phyloP scores from a whole-genome alignment of 257 asterid species.

The Solanum etuberosum region DNA sequence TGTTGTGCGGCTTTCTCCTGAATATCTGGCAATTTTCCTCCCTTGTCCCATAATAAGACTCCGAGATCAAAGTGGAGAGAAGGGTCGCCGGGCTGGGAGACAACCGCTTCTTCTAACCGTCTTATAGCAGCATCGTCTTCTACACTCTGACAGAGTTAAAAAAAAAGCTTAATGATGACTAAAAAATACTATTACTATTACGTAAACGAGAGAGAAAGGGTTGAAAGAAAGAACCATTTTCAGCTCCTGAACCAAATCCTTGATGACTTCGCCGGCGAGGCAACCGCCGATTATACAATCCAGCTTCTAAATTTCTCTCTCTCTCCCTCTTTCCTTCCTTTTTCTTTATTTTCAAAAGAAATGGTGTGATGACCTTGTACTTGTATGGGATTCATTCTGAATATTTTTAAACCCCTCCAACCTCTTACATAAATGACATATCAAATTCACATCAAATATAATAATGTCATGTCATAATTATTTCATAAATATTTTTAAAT shows the following conservation, averaged over 20 bases:
- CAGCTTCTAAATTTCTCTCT: not conserved
- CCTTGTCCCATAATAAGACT: conserved; percentile 59
- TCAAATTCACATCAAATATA: no score
- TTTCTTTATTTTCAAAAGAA: not conserved
- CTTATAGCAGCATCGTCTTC: conserved; percentile 12
- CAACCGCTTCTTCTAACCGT: conserved; percentile 37
- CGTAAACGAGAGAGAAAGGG: not conserved
- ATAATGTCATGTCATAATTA: no score
- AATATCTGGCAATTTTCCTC: conserved; percentile 14
- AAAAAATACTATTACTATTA: not conserved
- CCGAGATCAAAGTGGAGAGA: conserved; percentile 68
- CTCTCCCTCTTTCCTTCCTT: not conserved
- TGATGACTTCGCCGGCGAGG: not conserved
- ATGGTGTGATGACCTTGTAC: no score
- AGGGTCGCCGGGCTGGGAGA: conserved; percentile 26
- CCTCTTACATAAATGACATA: no score
- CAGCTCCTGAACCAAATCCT: not conserved
- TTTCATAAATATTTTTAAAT: no score
- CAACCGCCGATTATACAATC: not conserved
- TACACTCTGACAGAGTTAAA: not conserved
- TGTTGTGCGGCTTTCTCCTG: conserved; percentile 57
- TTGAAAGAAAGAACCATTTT: not conserved
- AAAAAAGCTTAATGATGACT: not conserved
- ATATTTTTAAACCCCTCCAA: no score
- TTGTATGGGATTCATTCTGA: no score